Base-by-base conservation (phyloP, 2,329 filamentous ascomycete genomes). In the Apiospora aurea region DNA sequence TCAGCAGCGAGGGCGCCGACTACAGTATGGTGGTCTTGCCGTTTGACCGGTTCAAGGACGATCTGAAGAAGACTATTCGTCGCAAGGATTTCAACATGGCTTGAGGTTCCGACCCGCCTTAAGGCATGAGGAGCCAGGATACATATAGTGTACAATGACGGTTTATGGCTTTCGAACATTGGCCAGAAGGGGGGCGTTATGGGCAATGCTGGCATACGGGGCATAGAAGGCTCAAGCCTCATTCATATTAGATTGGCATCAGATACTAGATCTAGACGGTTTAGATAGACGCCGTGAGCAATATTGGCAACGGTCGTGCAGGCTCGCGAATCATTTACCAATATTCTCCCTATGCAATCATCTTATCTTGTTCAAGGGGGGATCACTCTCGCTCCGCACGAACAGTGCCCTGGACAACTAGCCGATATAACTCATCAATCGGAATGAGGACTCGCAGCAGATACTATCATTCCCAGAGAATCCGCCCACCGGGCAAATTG, bases 21-120 rank as follows among this genome's bases (percentile, higher is more conserved):
- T 69, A 69, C 34, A 51, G 67, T 44, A 73, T 73, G 72, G 18
- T 73, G 4, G 43, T 73, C 10, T 29, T 73, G 18, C 72, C 72
- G 8, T 73, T 73, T 38, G 26, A 66, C 11, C 70, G 67, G 7
- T 73, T 73, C 67, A 69, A 44, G 38, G 72, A 71, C 4, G 72
- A 71, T 21, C 43, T 73, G 57, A 69, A 69, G n/a, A 69, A 66
- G 61, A 53, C 67, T 6, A 41, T 72, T 38, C 71, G 71, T 11
- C 49, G 71, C 53, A 70, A 64, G 69, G 46, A 47, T 18, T 72
- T 72, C 61, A 72, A 72, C 41, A 46, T 72, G 51, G 66, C 57
- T 14, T 64, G 41, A 29, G 6, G 11, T n/a, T 2, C 11, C 38
- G 18, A 41, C 10, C 3, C 13, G 2, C 18, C 18, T 14, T 41